Base-by-base conservation (phyloP, 148 eudicot species). In the Dianthus caryophyllus region DNA sequence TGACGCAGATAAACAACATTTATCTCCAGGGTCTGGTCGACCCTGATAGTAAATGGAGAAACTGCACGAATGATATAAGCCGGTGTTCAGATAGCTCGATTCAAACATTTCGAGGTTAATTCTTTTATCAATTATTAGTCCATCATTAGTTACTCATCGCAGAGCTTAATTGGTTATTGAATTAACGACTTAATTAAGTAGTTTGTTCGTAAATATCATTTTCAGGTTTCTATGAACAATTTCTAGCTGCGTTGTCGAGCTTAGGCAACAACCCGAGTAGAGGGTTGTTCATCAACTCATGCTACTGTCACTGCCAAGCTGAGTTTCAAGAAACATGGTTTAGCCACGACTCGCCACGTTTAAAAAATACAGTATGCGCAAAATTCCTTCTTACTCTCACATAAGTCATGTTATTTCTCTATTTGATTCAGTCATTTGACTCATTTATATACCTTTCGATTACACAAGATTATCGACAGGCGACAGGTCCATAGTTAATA, bases 201-300 rank as follows among this genome's bases (percentile, higher is more conserved):
- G 6, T 41, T 9, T 9, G 5, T 33, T 33, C 8, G 8, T 8
- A 33, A 33, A 3, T 33, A 33, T 27, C 36, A 22, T n/a, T 56
- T 61, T 20, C 48, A 61, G 65, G 49, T 61, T 61, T 61, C 48
- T 21, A 25, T 0, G 18, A 9, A 61, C 27, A 61, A 27, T 61
- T 61, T 9, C 20, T 61, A 61, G 46, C 15, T 18, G 27, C 1
- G 21, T 38, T 61, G 27, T 61, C 65, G 0, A 18, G 16, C 29
- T 0, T 61, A 61, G 65, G 65, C 65, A 48, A 61, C 15, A 61
- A 61, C 17, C 48, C 65, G 25, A 9, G n/a, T 1, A 61, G 65
- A 39, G 65, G 65, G 26, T 38, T 61, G 65, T 61, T 61, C 49
- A 61, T 61, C 47, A 61, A 61, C 65, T 61, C 65, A 36, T 61